Evolutionary conservation across 805 yeast genomes (phyloP).

Genomic region (Metschnikowia noctiluminum): DNA sequence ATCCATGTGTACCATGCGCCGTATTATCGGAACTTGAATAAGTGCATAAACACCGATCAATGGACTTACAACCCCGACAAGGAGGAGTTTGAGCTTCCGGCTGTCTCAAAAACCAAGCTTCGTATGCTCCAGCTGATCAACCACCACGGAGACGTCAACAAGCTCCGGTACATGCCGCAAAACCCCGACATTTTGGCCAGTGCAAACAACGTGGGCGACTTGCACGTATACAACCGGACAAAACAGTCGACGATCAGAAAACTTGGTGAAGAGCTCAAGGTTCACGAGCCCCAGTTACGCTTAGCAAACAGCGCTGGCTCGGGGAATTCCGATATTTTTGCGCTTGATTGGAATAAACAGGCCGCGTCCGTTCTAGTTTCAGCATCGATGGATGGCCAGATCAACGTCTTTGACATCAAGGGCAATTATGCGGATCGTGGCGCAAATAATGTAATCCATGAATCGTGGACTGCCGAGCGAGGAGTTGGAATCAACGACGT

Average conservation of each 20-base stretch:
- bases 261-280: slow-evolving; percentile 24
- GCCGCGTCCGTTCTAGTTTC: slow-evolving; percentile 57
- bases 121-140: slow-evolving; percentile 54
- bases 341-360: slow-evolving; percentile 70
- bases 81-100: slow-evolving; percentile 36
- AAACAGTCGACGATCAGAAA: slow-evolving; percentile 53
- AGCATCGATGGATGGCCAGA: slow-evolving; percentile 60
- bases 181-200: slow-evolving; percentile 82
- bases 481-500: slow-evolving; percentile 62
- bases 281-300: slow-evolving; percentile 48
- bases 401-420: slow-evolving; percentile 69
- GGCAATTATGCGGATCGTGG: slow-evolving; percentile 3
- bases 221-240: slow-evolving; percentile 75
- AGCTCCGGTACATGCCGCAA: slow-evolving; percentile 73
- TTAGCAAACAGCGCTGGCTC: slow-evolving; percentile 29
- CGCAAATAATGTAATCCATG: slow-evolving; percentile 1
- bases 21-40: slow-evolving; percentile 27
- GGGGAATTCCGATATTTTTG: slow-evolving; percentile 54
- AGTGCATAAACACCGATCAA: slow-evolving; percentile 35
- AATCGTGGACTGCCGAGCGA: slow-evolving; percentile 6
- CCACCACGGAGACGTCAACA: slow-evolving; percentile 70
- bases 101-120: slow-evolving; percentile 26
- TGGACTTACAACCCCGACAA: slow-evolving; percentile 37
- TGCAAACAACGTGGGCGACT: slow-evolving; percentile 61
- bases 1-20: slow-evolving; percentile 33